Percentiles rank a stretch among this genome's conserved stretches.
These are phyloP conservation scores for Nannizziopsis barbatae DNA, from an alignment of 2,329 filamentous ascomycete genomes.

Conservation along the genomic window DNA sequence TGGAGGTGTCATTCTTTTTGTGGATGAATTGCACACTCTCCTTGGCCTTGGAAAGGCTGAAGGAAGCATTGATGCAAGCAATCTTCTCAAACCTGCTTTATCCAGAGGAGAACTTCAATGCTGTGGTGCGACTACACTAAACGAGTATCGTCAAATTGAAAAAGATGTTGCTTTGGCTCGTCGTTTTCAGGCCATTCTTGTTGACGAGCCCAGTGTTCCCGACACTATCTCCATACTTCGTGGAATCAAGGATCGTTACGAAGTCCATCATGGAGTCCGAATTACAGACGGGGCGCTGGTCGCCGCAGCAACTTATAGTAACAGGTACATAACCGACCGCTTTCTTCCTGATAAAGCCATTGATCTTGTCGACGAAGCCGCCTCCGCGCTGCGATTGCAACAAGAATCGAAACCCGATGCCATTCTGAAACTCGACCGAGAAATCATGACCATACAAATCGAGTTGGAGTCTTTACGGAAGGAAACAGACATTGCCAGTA, in stretches of 20 bases:
- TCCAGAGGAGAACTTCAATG: slow-evolving; percentile 88
- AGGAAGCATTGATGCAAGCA: slow-evolving; percentile 92
- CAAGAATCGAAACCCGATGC: slow-evolving; percentile 95
- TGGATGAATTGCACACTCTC: slow-evolving; percentile 86
- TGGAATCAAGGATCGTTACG: slow-evolving; percentile 95
- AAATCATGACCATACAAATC: slow-evolving; percentile 95
- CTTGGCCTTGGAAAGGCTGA: slow-evolving; percentile 89
- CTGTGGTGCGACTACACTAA: slow-evolving; percentile 85
- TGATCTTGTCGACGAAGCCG: slow-evolving; percentile 90
- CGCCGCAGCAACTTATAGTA: slow-evolving; percentile 81
- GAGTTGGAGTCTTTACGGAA: slow-evolving; percentile 90
- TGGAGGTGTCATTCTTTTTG: slow-evolving; percentile 84
- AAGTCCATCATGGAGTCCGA: slow-evolving; percentile 89
- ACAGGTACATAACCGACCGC: slow-evolving; percentile 91
- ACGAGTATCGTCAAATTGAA: slow-evolving; percentile 86
- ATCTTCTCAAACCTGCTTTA: slow-evolving; percentile 85
- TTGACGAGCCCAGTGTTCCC: slow-evolving; percentile 81
- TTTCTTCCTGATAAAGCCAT: slow-evolving; percentile 97
- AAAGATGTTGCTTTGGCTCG: slow-evolving; percentile 89
- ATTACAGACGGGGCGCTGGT: slow-evolving; percentile 90
- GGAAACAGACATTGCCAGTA: slow-evolving; percentile 80
- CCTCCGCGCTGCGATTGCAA: slow-evolving; percentile 76
- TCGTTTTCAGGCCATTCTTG: slow-evolving; percentile 85
- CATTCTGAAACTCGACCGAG: slow-evolving; percentile 82
- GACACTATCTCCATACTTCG: slow-evolving; percentile 92